Base-by-base conservation (phyloP, 768 basidiomycete genomes). In the Naematelia aurantialba region DNA sequence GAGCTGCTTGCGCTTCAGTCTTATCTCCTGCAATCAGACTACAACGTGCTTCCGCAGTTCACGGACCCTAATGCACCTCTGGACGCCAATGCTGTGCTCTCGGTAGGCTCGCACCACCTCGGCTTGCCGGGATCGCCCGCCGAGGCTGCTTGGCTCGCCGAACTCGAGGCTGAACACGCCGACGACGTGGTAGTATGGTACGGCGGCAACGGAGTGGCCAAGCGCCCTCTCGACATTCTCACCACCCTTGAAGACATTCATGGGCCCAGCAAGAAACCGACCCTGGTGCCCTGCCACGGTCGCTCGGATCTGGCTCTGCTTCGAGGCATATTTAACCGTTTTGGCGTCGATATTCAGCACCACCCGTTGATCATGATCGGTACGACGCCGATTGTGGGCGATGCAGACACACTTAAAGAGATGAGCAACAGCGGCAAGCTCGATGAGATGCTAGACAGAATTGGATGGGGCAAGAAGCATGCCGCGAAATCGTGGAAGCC, bases 1-100 rank as follows among this genome's bases (percentile, higher is more conserved):
- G 76, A 77, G 56, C 63, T 77, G n/a, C 66, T 77, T 22, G 76
- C 76, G 5, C 61, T 77, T 14, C 76, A 77, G 58, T 71, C 76
- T 0, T 77, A 71, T 56, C 69, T 77, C 19, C 63, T 77, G 17
- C 60, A 66, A 44, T 59, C 62, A 1, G 55, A 60, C 10, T 62
- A 63, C 51, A 67, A 75, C 58, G 27, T 60, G n/a, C 67, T 77
- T 17, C 67, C 74, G 2, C 10, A 31, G 5, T 11, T 58, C 25
- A 47, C 68, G 11, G 65, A 75, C 58, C 55, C 67, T 4, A 22
- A 24, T 2, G 12, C 45, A 24, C 72, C 74, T 3, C 57, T 77
- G 0, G 74, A 77, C 51, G 68, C 72, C 11, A 60, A 66, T 45
- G 48, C 60, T 21, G 54, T 75, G 21, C 61, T 74, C 39, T 66